phyloP scores from a whole-genome alignment of 2,329 filamentous ascomycete genomes.

The Colletotrichum tropicale region DNA sequence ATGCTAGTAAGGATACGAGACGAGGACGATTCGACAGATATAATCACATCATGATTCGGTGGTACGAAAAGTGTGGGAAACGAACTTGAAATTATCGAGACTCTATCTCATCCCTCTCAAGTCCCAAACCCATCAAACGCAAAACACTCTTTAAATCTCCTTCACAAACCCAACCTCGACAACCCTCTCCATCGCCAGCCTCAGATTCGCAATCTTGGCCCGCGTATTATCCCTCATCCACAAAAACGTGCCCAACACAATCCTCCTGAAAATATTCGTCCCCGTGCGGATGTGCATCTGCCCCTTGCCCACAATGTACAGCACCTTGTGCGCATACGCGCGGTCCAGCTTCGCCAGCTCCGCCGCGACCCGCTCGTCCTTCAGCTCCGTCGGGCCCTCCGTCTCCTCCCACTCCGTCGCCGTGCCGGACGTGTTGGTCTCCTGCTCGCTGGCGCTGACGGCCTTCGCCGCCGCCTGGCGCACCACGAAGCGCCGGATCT shows the following conservation, averaged over 20 bases:
- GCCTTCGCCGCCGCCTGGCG: constrained; percentile 27
- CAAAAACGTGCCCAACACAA: constrained; percentile 60
- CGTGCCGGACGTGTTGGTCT: neutral
- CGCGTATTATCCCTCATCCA: constrained; percentile 71
- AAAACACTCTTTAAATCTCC: constrained; percentile 51
- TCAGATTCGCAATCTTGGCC: constrained; percentile 68
- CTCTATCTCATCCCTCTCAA: neutral
- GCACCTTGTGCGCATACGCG: constrained; percentile 51
- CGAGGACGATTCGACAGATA: no score
- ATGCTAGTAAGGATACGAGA: no score
- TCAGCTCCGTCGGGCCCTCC: constrained; percentile 23
- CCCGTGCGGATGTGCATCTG: constrained; percentile 54
- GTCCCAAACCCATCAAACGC: neutral
- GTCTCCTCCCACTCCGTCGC: neutral
- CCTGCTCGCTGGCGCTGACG: constrained; percentile 16
- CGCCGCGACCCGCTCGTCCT: constrained; percentile 26
- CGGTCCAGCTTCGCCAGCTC: constrained; percentile 49
- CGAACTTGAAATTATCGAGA: neutral
- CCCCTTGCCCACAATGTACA: constrained; percentile 67
- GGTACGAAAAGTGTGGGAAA: no score
- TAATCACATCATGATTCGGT: no score
- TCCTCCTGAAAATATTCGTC: constrained; percentile 45
- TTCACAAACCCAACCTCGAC: constrained; percentile 75
- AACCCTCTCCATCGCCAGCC: constrained; percentile 62
- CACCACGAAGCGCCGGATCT: constrained; percentile 56